A percentile compares a stretch with the other conserved stretches of the same genome.
These are phyloP conservation scores for Solanum pinnatisectum DNA, from an alignment of 257 asterid genomes.

Conservation along the genomic window DNA sequence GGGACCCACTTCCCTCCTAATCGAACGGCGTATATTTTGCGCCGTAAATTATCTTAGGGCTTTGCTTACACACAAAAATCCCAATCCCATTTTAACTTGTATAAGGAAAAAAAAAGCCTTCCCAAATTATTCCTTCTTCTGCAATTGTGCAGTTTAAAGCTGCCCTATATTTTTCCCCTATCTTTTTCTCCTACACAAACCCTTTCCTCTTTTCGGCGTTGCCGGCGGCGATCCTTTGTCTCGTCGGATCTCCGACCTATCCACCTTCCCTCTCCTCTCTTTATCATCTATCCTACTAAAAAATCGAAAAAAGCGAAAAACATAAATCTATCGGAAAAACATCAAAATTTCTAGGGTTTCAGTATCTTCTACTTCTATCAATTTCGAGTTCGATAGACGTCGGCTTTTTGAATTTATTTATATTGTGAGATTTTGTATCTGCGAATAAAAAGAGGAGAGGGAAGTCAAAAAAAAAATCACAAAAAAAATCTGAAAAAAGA, in stretches of 20 bases:
- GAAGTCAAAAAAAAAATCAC: conserved; percentile 34
- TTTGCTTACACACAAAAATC: conserved; percentile 11
- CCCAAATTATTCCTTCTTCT: not conserved
- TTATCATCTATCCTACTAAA: not conserved
- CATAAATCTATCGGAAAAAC: conserved; percentile 25
- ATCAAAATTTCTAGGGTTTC: conserved; percentile 10
- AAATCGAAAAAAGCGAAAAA: conserved; percentile 11
- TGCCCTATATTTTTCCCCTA: not conserved
- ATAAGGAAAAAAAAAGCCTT: not conserved
- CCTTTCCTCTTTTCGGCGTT: conserved; percentile 3
- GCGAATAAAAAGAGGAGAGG: conserved; percentile 87
- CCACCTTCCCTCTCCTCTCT: conserved; percentile 48
- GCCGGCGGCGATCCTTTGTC: conserved; percentile 29
- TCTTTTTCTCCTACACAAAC: not conserved
- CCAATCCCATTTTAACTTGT: not conserved
- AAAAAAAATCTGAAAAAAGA: conserved; percentile 29
- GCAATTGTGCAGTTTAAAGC: conserved; percentile 7
- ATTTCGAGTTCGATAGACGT: not conserved
- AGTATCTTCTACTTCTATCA: conserved; percentile 12
- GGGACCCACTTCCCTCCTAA: conserved; percentile 13
- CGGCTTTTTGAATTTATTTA: not conserved
- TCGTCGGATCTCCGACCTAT: conserved; percentile 36
- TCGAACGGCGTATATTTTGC: conserved; percentile 24
- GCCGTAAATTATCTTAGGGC: conserved; percentile 21
- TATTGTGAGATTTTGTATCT: conserved; percentile 8